Percentiles rank a stretch among this genome's conserved stretches.
Evolutionary conservation across 768 basidiomycete genomes (phyloP).

Genomic region (Strobilomyces dryophilus): DNA sequence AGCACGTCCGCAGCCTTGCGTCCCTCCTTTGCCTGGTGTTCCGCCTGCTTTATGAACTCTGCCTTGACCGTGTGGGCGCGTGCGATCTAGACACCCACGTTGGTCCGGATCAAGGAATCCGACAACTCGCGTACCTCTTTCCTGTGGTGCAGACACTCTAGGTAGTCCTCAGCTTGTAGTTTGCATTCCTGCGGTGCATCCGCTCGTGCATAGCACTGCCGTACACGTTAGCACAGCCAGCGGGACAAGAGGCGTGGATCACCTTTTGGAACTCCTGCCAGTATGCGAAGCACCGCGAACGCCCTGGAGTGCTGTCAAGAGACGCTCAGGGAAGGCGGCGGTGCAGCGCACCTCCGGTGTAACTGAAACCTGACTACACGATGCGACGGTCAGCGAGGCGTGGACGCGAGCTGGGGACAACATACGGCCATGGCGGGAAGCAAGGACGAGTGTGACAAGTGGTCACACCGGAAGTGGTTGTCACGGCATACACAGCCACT

Average conservation of each 20-base stretch:
- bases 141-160: constrained; percentile 86
- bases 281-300: constrained; percentile 82
- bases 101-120: neutral
- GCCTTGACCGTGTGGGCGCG: constrained; percentile 68
- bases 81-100: constrained; percentile 40
- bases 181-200: constrained; percentile 73
- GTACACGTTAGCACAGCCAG: constrained; percentile 7
- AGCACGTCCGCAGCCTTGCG: constrained; percentile 68
- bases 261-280: constrained; percentile 91
- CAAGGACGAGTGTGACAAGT: constrained; percentile 16
- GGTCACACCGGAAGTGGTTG: constrained; percentile 18
- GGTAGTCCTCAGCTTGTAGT: constrained; percentile 74
- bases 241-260: neutral
- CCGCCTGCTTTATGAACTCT: constrained; percentile 65
- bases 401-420: neutral
- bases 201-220: constrained; percentile 80
- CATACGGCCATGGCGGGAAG: constrained; percentile 37
- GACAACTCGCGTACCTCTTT: constrained; percentile 66
- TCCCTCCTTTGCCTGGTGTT: constrained; percentile 62
- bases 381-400: constrained; percentile 10
- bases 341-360: constrained; percentile 49
- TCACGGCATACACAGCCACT: constrained; percentile 19
- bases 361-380: constrained; percentile 60
- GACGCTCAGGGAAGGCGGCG: neutral
- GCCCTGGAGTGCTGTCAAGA: constrained; percentile 44